phyloP scores from a whole-genome alignment of 352 stramenopile species.

The Peronospora tabacina region DNA sequence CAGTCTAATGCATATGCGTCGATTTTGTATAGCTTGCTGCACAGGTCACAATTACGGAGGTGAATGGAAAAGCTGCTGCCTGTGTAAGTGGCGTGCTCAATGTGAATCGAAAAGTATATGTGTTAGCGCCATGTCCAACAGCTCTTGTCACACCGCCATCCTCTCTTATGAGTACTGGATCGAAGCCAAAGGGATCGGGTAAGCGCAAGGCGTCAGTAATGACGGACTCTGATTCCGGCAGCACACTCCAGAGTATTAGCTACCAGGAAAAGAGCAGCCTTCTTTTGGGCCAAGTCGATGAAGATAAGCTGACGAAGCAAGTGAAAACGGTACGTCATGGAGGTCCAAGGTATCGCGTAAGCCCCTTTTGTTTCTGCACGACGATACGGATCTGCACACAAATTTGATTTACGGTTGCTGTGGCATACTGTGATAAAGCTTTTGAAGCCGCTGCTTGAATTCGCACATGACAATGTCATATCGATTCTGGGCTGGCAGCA shows the following conservation, averaged over 20 bases:
- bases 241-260: conserved; percentile 33
- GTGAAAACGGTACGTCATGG: conserved; percentile 50
- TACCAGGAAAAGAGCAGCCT: conserved; percentile 55
- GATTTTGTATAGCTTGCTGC: conserved; percentile 37
- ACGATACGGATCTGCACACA: no score
- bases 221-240: conserved; percentile 11
- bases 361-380: no score
- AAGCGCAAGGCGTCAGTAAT: conserved; percentile 25
- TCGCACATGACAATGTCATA: no score
- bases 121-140: conserved; percentile 33
- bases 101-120: conserved; percentile 51
- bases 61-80: conserved; percentile 61
- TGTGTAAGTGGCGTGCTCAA: conserved; percentile 50
- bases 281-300: conserved; percentile 63
- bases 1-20: not conserved
- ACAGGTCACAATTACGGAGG: conserved; percentile 50
- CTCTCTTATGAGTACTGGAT: conserved; percentile 11
- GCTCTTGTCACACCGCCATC: not conserved
- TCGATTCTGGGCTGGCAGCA: no score
- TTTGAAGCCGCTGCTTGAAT: no score
- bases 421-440: no score
- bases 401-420: no score
- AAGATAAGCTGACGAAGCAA: conserved; percentile 71
- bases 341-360: no score
- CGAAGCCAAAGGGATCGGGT: conserved; percentile 22